phyloP scores from a whole-genome alignment of 1,284 basidiomycete species.

The Macrocystidia cucumis region DNA sequence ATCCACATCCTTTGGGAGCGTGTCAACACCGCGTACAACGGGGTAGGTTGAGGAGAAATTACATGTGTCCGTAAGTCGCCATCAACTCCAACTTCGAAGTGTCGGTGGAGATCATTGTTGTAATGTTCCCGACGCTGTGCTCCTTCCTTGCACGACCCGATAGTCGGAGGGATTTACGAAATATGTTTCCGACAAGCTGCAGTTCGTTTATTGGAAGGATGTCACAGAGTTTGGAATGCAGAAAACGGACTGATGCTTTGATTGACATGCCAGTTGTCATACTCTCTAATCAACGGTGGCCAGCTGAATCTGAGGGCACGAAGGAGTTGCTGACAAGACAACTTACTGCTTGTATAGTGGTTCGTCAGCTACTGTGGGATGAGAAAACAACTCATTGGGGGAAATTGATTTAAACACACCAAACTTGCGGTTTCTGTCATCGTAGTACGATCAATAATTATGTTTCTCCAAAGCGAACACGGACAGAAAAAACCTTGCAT shows the following conservation, averaged over 20 bases:
- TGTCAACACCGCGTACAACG: constrained; percentile 1
- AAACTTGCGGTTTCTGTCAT: constrained; percentile 46
- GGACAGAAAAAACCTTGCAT: constrained; percentile 65
- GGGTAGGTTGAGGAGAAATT: constrained; percentile 14
- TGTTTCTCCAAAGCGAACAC: too few relatives aligned
- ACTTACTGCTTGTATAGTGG: constrained; percentile 42
- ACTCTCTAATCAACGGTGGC: constrained; percentile 26
- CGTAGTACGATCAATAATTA: constrained; percentile 1
- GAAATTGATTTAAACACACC: constrained; percentile 16
- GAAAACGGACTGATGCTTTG: constrained; percentile 36
- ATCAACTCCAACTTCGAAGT: constrained; percentile 43
- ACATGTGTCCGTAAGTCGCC: constrained; percentile 43
- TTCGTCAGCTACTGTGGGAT: constrained; percentile 31
- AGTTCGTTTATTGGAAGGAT: constrained; percentile 2
- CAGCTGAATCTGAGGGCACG: background rate
- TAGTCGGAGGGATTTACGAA: constrained; percentile 64
- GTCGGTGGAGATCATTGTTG: constrained; percentile 65
- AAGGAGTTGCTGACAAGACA: constrained; percentile 2
- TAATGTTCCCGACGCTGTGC: constrained; percentile 60
- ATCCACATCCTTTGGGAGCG: constrained; percentile 39
- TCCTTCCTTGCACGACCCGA: constrained; percentile 55
- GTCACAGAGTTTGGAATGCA: background rate
- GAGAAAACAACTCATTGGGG: background rate
- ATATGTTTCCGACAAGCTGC: constrained; percentile 60
- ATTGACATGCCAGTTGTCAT: constrained; percentile 45